A percentile compares a stretch with the other conserved stretches of the same genome.
phyloP scores from a whole-genome alignment of 75 land plant genomes.

The Sequoia sempervirens region DNA sequence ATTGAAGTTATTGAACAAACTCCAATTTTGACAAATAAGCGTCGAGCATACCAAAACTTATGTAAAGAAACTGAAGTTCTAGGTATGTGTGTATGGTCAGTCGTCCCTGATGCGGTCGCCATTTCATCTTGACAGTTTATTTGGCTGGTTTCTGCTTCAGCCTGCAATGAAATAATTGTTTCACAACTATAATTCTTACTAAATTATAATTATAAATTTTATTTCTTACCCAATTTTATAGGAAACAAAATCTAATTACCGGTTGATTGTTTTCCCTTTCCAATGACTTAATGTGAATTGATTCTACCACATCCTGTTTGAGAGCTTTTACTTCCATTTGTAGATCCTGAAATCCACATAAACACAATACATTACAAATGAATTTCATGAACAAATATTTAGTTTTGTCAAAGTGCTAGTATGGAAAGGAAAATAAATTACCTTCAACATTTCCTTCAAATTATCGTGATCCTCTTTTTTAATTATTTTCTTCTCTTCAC shows the following conservation, averaged over 20 bases:
- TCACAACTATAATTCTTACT: background rate
- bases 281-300: background rate
- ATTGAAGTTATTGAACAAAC: background rate
- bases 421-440: background rate
- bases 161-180: background rate
- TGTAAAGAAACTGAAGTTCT: background rate
- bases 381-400: background rate
- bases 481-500: background rate
- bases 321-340: background rate
- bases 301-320: background rate
- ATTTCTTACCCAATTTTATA: background rate
- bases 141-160: background rate
- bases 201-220: background rate
- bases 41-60: background rate
- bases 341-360: background rate
- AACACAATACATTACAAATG: background rate
- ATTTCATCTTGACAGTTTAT: background rate
- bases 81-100: background rate
- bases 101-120: background rate
- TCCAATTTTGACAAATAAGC: background rate
- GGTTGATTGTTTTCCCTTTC: background rate
- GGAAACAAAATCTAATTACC: background rate
- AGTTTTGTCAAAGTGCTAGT: background rate
- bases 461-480: background rate
- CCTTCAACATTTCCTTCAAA: conserved; percentile 1